These are phyloP conservation scores for Cystobasidiaceae sp. DNA, from an alignment of 1,284 basidiomycete genomes.

Conservation along the genomic window DNA sequence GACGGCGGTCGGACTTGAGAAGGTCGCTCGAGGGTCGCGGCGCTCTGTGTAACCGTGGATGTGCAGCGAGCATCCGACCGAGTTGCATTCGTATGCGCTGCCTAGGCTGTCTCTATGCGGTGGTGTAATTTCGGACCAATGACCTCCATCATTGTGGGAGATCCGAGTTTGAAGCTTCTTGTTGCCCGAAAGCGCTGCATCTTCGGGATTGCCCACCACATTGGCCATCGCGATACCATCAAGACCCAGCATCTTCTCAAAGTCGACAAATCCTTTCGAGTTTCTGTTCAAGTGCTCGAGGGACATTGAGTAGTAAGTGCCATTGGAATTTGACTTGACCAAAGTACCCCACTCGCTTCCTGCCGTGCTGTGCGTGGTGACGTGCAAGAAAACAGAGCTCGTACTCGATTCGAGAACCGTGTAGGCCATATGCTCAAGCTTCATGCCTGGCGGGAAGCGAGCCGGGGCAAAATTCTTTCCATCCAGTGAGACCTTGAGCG, in stretches of 20 bases:
- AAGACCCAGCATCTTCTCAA: constrained; percentile 94
- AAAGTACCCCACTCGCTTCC: constrained; percentile 82
- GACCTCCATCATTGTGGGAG: constrained; percentile 92
- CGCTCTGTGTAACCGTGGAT: constrained; percentile 95
- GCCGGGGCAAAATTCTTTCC: constrained; percentile 77
- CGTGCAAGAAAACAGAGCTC: constrained; percentile 85
- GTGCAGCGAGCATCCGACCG: constrained; percentile 73
- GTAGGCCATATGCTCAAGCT: constrained; percentile 84
- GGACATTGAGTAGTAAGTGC: constrained; percentile 88
- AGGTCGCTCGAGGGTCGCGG: constrained; percentile 80
- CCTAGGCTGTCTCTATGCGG: constrained; percentile 73
- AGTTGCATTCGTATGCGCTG: constrained; percentile 65
- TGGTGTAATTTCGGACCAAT: constrained; percentile 76
- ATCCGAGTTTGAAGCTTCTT: constrained; percentile 82
- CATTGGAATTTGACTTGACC: constrained; percentile 96
- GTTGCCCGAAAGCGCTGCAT: constrained; percentile 64
- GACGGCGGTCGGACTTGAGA: constrained; percentile 82
- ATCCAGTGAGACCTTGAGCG: constrained; percentile 86
- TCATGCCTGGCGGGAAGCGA: constrained; percentile 82
- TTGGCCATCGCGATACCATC: constrained; percentile 95
- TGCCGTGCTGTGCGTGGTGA: constrained; percentile 76
- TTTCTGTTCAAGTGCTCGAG: constrained; percentile 86
- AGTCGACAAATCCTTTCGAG: constrained; percentile 81
- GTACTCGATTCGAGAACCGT: constrained; percentile 93
- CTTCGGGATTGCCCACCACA: constrained; percentile 72